Evolutionary conservation across 768 basidiomycete species (phyloP).

Genomic region (Amanita molliuscula): DNA sequence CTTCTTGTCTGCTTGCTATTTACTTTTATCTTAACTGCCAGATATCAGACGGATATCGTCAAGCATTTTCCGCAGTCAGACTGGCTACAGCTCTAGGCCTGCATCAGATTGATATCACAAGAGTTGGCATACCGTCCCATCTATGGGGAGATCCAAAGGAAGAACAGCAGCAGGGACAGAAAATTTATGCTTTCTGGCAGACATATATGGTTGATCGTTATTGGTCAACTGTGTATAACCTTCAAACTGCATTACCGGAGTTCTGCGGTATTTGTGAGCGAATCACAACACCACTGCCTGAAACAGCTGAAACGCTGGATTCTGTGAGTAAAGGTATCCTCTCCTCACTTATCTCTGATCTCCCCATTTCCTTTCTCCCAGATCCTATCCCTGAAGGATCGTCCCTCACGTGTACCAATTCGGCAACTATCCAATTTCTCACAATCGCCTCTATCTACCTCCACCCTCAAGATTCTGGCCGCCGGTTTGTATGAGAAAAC

Average conservation of each 20-base stretch:
- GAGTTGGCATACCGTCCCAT: not conserved
- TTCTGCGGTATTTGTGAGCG: conserved; percentile 34
- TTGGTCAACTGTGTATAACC: conserved; percentile 45
- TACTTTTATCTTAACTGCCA: conserved; percentile 52
- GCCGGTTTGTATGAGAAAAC: conserved; percentile 7
- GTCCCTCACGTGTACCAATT: not conserved
- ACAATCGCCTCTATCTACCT: conserved; percentile 6
- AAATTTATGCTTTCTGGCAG: conserved; percentile 50
- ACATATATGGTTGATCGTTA: conserved; percentile 51
- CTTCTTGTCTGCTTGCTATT: conserved; percentile 46
- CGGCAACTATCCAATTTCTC: not conserved
- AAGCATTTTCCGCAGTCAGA: conserved; percentile 50
- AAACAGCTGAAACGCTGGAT: conserved; percentile 1
- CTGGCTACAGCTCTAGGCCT: conserved; percentile 51
- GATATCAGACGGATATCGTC: conserved; percentile 48
- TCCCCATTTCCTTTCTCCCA: not conserved
- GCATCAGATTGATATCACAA: conserved; percentile 30
- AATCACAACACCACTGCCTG: conserved; percentile 43
- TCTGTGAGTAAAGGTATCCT: not conserved
- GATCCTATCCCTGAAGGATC: not conserved
- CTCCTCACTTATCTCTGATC: not conserved
- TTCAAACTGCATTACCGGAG: conserved; percentile 43
- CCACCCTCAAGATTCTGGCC: conserved; percentile 3
- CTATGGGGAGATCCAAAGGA: conserved; percentile 20
- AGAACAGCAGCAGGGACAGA: conserved; percentile 31